Conservation (phyloP, 1,284 basidiomycete genomes). For the Tilletia walkeri region DNA sequence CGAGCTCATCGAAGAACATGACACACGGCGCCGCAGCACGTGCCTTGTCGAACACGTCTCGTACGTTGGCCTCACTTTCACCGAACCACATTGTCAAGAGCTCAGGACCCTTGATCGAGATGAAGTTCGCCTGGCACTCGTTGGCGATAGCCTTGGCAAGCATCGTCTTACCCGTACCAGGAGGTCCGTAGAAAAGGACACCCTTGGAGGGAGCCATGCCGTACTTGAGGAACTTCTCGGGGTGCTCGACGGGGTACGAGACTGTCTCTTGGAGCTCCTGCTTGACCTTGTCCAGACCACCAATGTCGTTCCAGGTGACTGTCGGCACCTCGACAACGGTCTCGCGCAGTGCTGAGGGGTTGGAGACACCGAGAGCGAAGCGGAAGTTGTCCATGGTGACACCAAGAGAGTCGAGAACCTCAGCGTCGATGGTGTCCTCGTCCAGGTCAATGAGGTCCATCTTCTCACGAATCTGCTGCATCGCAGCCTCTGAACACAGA, state of each 20-base stretch:
- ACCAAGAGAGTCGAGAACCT: conserved; percentile 90
- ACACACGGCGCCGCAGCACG: conserved; percentile 97
- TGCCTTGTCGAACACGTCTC: conserved; percentile 99
- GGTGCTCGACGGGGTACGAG: conserved; percentile 98
- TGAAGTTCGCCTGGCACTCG: conserved; percentile 99
- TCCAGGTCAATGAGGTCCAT: conserved; percentile 84
- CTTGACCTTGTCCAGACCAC: conserved; percentile 99
- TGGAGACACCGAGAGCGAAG: conserved; percentile 87
- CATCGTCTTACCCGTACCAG: conserved; percentile 93
- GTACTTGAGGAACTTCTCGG: conserved; percentile 99
- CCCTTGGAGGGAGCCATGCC: conserved; percentile 99
- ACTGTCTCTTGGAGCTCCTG: conserved; percentile 98
- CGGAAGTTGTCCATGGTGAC: conserved; percentile 99
- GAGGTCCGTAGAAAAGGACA: conserved; percentile 94
- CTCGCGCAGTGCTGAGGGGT: conserved; percentile 94
- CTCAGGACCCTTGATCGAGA: conserved; percentile 93
- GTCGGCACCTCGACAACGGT: conserved; percentile 95
- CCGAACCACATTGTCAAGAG: conserved; percentile 98
- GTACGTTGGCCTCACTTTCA: conserved; percentile 98
- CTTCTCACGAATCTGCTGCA: conserved; percentile 98
- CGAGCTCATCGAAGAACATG: conserved; percentile 99
- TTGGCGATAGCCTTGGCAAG: conserved; percentile 97
- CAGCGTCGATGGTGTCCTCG: conserved; percentile 88
- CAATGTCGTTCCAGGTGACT: conserved; percentile 96
- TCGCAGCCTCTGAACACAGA: conserved; percentile 92